Evolutionary conservation across 306 rosid species (phyloP), one percentile per base, ranked within the genome.

Genomic region (Prunus kanzakura): DNA sequence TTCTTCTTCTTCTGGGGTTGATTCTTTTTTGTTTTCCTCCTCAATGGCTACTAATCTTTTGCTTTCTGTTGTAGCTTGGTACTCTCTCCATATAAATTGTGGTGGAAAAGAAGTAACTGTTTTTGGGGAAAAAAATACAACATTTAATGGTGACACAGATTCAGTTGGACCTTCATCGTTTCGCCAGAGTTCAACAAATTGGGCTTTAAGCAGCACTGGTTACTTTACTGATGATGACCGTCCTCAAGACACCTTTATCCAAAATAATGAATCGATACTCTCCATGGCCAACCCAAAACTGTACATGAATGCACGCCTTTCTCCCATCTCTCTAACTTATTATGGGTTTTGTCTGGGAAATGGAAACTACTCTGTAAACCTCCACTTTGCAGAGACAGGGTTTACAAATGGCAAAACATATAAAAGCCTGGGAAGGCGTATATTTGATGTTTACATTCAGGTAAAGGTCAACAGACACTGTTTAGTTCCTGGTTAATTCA

Each of bases 171-270:
- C 86, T n/a, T 79, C 93, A 30, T 50, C 63, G 11, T 83, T 74
- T 69, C 52, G 23, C 35, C 45, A 3, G 5, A 83, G 72, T 6
- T 64, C 50, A 64, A 30, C 82, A 7, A 80, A 86, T 69, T 91
- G 91, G 93, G 93, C 80, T 76, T 6, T 76, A 71, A 91, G 89
- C 67, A 89, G 10, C 71, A 71, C 89, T 4, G 93, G 97, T 56
- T 78, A 64, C 77, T 89, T 87, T 61, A 0, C 83, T 22, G 92
- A 87, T 70, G 74, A 73, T 67, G 65, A 32, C 27, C 46, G 0
- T 8, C 0, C 46, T 22, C 0, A 19, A 13, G 79, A 82, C 38
- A 62, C 29, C 69, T 84, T 77, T 56, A 56, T 8, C 2, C 20
- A 11, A 65, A 56, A 70, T 9, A 89, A 83, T 79, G 2, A 65